Percentiles rank a stretch among this genome's conserved stretches.
phyloP scores from a whole-genome alignment of 2,329 filamentous ascomycete genomes.

The Botrytis byssoidea region DNA sequence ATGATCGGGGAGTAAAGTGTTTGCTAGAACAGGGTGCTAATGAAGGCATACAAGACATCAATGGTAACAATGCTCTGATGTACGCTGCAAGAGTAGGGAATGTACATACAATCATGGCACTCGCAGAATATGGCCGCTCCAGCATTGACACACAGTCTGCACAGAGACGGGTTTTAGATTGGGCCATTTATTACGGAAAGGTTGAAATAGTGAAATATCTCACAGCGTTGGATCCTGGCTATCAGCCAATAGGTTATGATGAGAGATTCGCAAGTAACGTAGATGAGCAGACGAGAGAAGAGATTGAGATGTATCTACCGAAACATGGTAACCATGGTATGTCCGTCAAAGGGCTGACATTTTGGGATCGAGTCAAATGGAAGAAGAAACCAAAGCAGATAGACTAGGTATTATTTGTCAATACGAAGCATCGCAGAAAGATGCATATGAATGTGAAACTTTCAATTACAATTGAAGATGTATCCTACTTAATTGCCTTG shows the following conservation, averaged over 20 bases:
- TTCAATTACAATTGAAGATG: no score
- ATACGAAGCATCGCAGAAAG: no score
- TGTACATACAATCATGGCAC: constrained; percentile 8
- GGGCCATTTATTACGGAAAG: constrained; percentile 18
- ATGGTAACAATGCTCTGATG: constrained; percentile 16
- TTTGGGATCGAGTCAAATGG: constrained; percentile 13
- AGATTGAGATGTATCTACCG: constrained; percentile 13
- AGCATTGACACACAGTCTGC: not conserved
- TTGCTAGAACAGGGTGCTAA: constrained; percentile 17
- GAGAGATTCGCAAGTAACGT: constrained; percentile 11
- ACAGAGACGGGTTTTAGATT: constrained; percentile 15
- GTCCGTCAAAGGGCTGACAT: constrained; percentile 4
- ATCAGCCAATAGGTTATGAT: constrained; percentile 4
- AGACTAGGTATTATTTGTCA: not conserved
- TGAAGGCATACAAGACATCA: constrained; percentile 6
- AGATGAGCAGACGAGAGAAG: not conserved
- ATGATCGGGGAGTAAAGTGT: constrained; percentile 17
- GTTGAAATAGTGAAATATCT: constrained; percentile 16
- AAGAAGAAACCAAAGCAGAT: constrained; percentile 5
- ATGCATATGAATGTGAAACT: not conserved
- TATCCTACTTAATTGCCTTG: not conserved
- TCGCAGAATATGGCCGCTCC: constrained; percentile 13
- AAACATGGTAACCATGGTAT: not conserved
- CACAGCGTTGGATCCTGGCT: not conserved
- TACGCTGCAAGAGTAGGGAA: constrained; percentile 17